A percentile compares a stretch with the other conserved stretches of the same genome.
phyloP scores from a whole-genome alignment of 768 basidiomycete genomes.

The Suillus sp. region DNA sequence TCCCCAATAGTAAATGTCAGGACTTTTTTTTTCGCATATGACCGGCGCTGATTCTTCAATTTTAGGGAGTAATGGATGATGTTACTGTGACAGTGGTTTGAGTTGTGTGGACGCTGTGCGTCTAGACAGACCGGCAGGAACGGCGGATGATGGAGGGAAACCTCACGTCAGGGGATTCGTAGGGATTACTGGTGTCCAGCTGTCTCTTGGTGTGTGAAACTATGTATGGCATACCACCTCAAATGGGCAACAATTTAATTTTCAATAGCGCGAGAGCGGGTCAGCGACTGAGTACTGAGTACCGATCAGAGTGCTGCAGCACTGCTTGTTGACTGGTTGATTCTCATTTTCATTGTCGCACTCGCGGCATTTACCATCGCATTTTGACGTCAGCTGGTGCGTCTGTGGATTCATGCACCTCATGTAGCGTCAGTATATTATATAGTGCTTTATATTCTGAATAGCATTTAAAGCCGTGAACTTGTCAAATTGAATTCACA shows the following conservation, averaged over 20 bases:
- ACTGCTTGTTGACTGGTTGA: not conserved
- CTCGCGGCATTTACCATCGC: not conserved
- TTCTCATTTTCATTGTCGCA: not conserved
- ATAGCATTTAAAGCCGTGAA: not conserved
- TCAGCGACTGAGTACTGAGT: too few species aligned
- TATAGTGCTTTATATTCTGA: too few species aligned
- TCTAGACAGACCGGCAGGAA: not conserved
- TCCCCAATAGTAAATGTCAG: not conserved
- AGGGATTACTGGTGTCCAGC: not conserved
- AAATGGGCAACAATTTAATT: too few species aligned
- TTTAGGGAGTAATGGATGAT: not conserved
- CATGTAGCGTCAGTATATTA: not conserved
- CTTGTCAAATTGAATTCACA: not conserved
- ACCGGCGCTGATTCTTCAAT: not conserved
- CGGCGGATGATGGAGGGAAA: not conserved
- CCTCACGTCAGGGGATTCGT: not conserved
- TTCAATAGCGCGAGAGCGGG: not conserved
- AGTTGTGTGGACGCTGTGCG: not conserved
- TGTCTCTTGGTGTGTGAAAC: not conserved
- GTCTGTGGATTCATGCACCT: not conserved
- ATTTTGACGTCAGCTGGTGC: not conserved
- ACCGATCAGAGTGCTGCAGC: not conserved
- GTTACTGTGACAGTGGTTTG: not conserved
- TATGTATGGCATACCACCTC: not conserved
- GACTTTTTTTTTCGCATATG: not conserved